Conservation (phyloP, 805 yeast species). For the Candida bentonensis region DNA sequence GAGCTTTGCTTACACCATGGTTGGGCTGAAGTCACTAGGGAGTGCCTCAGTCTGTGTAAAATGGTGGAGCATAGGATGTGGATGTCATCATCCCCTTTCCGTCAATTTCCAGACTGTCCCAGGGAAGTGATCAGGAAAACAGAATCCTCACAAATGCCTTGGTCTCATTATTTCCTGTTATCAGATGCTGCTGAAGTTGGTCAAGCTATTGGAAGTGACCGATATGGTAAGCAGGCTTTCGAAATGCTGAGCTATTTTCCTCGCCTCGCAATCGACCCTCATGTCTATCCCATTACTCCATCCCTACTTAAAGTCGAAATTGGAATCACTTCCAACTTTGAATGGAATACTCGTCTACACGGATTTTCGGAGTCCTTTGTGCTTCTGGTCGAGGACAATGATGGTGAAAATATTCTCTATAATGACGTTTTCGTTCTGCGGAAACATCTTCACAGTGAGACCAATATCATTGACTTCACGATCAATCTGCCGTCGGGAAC, state of each 20-base stretch:
- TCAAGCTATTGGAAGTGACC: slow-evolving; percentile 62
- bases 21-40: slow-evolving; percentile 55
- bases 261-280: slow-evolving; percentile 39
- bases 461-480: slow-evolving; percentile 49
- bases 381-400: slow-evolving; percentile 66
- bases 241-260: slow-evolving; percentile 65
- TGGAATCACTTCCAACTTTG: slow-evolving; percentile 58
- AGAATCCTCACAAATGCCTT: slow-evolving; percentile 73
- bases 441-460: slow-evolving; percentile 34
- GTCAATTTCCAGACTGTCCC: slow-evolving; percentile 71
- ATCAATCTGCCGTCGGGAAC: slow-evolving; percentile 36
- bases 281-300: slow-evolving; percentile 66
- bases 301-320: slow-evolving; percentile 51
- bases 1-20: slow-evolving; percentile 58
- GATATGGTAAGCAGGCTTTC: slow-evolving; percentile 38
- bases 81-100: slow-evolving; percentile 71
- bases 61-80: slow-evolving; percentile 75
- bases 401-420: slow-evolving; percentile 63
- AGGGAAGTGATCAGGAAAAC: slow-evolving; percentile 53
- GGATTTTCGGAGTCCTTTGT: slow-evolving; percentile 53
- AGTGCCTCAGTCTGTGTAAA: slow-evolving; percentile 52
- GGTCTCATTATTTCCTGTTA: slow-evolving; percentile 60
- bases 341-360: slow-evolving; percentile 58
- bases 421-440: slow-evolving; percentile 40
- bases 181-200: slow-evolving; percentile 63